Conservation (phyloP, 805 yeast species). For the Citeromyces nyonsensis region DNA sequence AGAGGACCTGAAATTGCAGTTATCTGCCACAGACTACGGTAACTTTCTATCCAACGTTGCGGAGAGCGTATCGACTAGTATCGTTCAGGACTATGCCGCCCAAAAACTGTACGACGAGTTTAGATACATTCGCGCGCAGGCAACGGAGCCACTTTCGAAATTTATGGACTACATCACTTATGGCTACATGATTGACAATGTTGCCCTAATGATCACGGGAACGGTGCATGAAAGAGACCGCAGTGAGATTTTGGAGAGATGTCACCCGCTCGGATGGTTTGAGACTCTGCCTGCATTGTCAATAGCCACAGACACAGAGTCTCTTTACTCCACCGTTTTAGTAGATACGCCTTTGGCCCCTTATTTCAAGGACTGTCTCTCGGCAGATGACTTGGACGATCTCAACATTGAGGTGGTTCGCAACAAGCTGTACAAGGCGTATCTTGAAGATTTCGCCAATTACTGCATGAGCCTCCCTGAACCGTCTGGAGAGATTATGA, state of each 20-base stretch:
- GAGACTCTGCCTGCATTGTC: slow-evolving; percentile 92
- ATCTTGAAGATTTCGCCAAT: slow-evolving; percentile 69
- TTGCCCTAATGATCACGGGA: slow-evolving; percentile 90
- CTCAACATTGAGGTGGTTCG: slow-evolving; percentile 89
- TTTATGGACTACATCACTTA: slow-evolving; percentile 89
- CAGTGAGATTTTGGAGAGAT: slow-evolving; percentile 72
- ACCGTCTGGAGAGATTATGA: slow-evolving; percentile 79
- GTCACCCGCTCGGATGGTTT: slow-evolving; percentile 97
- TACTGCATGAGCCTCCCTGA: slow-evolving; percentile 43
- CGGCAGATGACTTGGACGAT: slow-evolving; percentile 85
- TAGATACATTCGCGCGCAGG: slow-evolving; percentile 70
- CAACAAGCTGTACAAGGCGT: slow-evolving; percentile 84
- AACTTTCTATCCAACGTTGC: slow-evolving; percentile 74
- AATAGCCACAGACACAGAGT: slow-evolving; percentile 88
- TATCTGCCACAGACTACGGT: slow-evolving; percentile 93
- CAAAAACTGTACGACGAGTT: slow-evolving; percentile 70
- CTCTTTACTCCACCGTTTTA: slow-evolving; percentile 82
- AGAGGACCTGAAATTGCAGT: slow-evolving; percentile 87
- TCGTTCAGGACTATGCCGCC: slow-evolving; percentile 70
- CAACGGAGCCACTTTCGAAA: slow-evolving; percentile 63
- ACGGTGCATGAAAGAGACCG: slow-evolving; percentile 91
- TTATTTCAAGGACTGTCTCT: slow-evolving; percentile 79
- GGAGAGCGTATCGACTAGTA: slow-evolving; percentile 69
- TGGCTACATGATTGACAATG: slow-evolving; percentile 97
- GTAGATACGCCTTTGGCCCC: slow-evolving; percentile 97